Base-by-base conservation (phyloP, 2,329 filamentous ascomycete species). In the Fusarium cicatricum region DNA sequence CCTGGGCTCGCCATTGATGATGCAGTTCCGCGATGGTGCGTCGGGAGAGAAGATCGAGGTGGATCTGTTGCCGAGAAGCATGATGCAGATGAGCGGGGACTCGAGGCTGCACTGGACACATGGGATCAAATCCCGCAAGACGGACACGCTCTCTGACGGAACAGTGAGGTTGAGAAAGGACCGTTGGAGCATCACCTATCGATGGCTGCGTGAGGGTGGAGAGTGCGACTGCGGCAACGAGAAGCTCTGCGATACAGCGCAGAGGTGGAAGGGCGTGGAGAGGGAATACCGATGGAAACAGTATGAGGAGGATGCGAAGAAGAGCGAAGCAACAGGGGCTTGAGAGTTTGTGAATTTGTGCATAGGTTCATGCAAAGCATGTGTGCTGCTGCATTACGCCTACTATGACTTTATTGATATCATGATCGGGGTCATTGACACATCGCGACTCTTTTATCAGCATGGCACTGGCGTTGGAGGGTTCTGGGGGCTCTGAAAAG, bases 121-220 rank as follows among this genome's bases (percentile, higher is more conserved):
- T 59, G 80, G 78, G 0, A 85, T 85, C 57, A 77, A 78, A 60
- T 77, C 81, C 52, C 75, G 82, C 42, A 85, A 83, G 66, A 84
- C 78, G 4, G 82, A 84, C 51, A 71, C 69, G 0, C 52, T 83
- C 2, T 14, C 70, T 0, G 81, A 84, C 58, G 81, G 79, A 0
- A 76, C 72, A 2, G 73, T 81, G 3, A 72, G 82, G 5, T 53
- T 60, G 31, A 71, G 82, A 0, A 62, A 55, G 2, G 73, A 82
- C 26, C 73, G 82, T 7, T 85, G 82, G 82, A 85, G 82, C 62
- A 75, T 85, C 37, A 85, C 82, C 2, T 85, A 82, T 62, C 76
- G 82, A 1, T 85, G 82, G 82, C 60, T 82, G 6, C 71, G 82
- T 8, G 70, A 76, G 6, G 75, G 76, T 0, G 76, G 70, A 1